phyloP scores from a whole-genome alignment of 805 yeast species.

The Clavispora vitiphila region DNA sequence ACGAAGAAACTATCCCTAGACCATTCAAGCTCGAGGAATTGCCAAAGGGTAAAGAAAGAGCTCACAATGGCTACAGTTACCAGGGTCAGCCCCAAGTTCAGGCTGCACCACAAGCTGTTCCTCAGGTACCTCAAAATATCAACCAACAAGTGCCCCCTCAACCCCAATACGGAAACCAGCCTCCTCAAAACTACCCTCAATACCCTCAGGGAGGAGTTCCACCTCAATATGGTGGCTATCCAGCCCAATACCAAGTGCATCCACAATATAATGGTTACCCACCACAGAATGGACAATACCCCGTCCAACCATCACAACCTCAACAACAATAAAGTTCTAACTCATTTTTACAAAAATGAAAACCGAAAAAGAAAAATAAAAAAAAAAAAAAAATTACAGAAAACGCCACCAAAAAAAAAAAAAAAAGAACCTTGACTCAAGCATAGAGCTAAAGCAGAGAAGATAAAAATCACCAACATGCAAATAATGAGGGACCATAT shows the following conservation, averaged over 20 bases:
- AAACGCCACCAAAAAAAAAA: background rate
- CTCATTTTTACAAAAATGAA: slow-evolving; percentile 28
- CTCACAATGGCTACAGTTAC: slow-evolving; percentile 35
- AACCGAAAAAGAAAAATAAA: slow-evolving; percentile 8
- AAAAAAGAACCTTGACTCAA: slow-evolving; percentile 3
- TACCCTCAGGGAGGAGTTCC: slow-evolving; percentile 25
- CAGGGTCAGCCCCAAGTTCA: slow-evolving; percentile 40
- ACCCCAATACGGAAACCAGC: slow-evolving; percentile 9
- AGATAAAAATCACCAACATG: background rate
- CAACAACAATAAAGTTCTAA: slow-evolving; percentile 14
- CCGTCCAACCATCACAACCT: slow-evolving; percentile 21
- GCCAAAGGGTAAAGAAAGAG: slow-evolving; percentile 40
- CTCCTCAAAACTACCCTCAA: slow-evolving; percentile 7
- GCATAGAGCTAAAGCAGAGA: background rate
- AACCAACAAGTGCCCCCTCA: slow-evolving; percentile 1
- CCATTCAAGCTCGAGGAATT: slow-evolving; percentile 76
- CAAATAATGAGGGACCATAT: background rate
- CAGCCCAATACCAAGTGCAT: slow-evolving; percentile 15
- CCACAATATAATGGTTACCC: slow-evolving; percentile 26
- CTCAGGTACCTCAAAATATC: slow-evolving; percentile 6
- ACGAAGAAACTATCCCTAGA: slow-evolving; percentile 70
- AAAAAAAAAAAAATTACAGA: background rate
- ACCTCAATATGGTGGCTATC: slow-evolving; percentile 15
- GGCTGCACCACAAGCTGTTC: background rate
- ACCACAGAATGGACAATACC: slow-evolving; percentile 20